Percentiles rank a stretch among this genome's conserved stretches.
Conservation (phyloP, 768 basidiomycete species). For the Sporobolomyces roseus region DNA sequence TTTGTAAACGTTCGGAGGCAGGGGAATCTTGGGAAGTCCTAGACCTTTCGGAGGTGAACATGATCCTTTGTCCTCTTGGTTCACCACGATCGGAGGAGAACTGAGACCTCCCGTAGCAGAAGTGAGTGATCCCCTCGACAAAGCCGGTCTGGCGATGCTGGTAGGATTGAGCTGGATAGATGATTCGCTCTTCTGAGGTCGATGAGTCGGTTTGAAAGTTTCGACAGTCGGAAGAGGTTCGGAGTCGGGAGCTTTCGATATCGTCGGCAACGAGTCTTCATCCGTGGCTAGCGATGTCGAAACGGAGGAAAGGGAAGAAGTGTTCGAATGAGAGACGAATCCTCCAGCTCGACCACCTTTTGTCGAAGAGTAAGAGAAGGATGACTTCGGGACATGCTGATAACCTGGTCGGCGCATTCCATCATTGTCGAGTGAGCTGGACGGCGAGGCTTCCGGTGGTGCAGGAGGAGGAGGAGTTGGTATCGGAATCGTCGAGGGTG, state of each 20-base stretch:
- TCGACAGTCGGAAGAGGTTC: constrained; percentile 16
- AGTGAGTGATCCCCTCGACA: constrained; percentile 24
- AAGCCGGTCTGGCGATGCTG: constrained; percentile 6
- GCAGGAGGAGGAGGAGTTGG: not conserved
- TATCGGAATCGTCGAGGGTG: not conserved
- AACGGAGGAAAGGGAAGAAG: constrained; percentile 18
- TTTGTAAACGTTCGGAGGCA: constrained; percentile 20
- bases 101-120: constrained; percentile 1
- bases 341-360: constrained; percentile 13
- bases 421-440: not conserved
- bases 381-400: constrained; percentile 13
- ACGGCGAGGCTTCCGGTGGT: not conserved
- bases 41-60: constrained; percentile 1
- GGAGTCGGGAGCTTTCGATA: constrained; percentile 2
- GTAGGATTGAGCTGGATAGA: constrained; percentile 7
- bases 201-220: constrained; percentile 23
- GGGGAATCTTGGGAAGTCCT: constrained; percentile 18
- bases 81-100: not conserved
- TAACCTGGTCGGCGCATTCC: not conserved
- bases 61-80: not conserved
- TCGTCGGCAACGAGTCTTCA: too few relatives aligned
- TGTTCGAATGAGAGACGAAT: constrained; percentile 30
- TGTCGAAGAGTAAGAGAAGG: constrained; percentile 31
- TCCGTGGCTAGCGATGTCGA: constrained; percentile 4
- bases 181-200: constrained; percentile 18